Base-by-base conservation (phyloP, 1,284 basidiomycete species). In the Naganishia sp. region DNA sequence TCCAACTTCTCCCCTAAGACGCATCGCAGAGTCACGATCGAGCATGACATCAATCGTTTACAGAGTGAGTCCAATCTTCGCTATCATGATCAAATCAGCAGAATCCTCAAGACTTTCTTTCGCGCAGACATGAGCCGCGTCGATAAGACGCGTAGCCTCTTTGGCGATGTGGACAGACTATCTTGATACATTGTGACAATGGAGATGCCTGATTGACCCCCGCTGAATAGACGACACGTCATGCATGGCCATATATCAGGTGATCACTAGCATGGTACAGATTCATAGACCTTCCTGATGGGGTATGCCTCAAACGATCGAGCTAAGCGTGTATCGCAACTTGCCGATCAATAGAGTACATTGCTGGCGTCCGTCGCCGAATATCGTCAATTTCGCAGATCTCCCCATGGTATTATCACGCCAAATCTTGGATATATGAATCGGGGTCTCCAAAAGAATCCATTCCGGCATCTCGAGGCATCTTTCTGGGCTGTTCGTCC, bases 1-100 rank as follows among this genome's bases (percentile, higher is more conserved):
- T 68, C 69, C 67, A 76, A 73, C 53, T 57, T 70, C 5, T 71
- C 73, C 15, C 53, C 70, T 3, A 72, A 74, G 52, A 75, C 73
- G 58, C 69, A 71, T 10, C 70, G 79, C 55, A 68, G 79, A 17
- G 66, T 76, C 13, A 79, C 79, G 13, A 77, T 80, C 32, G 79
- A 80, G 57, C 75, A 78, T 60, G 79, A 80, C 64, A 75, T 79
- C 47, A 73, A 77, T 57, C 64, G 70, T 10, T 63, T 79, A 46
- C 66, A 74, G 42, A 74, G 77, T 78, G 66, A 71, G 76, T 74
- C 10, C 18, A 28, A 18, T 39, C 21, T 1, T 41, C 6, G n/a
- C 13, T 43, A 23, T 17, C 39, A 51, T 3, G 23, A 46, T 13
- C 3, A 6, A 17, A 10, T 15, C 23, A 43, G 28, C 46, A 28